Percentiles rank a stretch among this genome's conserved stretches.
Evolutionary conservation across 2,329 filamentous ascomycete genomes (phyloP).

Genomic region (Exophiala lecanii-corni): DNA sequence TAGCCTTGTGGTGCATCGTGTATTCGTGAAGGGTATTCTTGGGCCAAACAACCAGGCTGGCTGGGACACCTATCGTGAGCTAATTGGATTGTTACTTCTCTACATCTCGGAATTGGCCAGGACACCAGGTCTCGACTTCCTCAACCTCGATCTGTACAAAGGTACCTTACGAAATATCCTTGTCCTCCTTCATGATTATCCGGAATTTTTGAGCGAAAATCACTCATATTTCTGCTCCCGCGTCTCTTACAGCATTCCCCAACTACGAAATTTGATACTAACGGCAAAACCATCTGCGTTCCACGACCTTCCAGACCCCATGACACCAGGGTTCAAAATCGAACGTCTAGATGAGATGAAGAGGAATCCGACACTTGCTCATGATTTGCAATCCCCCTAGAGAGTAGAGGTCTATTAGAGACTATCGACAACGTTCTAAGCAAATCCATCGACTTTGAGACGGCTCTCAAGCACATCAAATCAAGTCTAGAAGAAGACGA

Average conservation of each 20-base stretch:
- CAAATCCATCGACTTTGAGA: slow-evolving; percentile 42
- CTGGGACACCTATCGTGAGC: slow-evolving; percentile 70
- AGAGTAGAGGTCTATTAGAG: slow-evolving; percentile 49
- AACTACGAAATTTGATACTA: slow-evolving; percentile 83
- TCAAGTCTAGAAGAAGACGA: slow-evolving; percentile 7
- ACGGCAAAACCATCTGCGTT: slow-evolving; percentile 69
- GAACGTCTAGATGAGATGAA: slow-evolving; percentile 72
- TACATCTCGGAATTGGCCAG: slow-evolving; percentile 79
- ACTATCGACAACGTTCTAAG: slow-evolving; percentile 50
- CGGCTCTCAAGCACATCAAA: slow-evolving; percentile 65
- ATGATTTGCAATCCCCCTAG: slow-evolving; percentile 53
- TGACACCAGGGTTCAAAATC: slow-evolving; percentile 67
- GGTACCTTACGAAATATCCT: slow-evolving; percentile 77
- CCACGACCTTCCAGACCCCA: slow-evolving; percentile 68
- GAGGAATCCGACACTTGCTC: slow-evolving; percentile 60
- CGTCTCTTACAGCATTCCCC: slow-evolving; percentile 77
- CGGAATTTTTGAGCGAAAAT: slow-evolving; percentile 85
- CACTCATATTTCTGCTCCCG: slow-evolving; percentile 75
- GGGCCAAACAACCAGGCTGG: slow-evolving; percentile 62
- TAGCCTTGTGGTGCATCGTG: slow-evolving; percentile 73
- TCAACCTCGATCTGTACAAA: slow-evolving; percentile 79
- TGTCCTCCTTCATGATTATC: slow-evolving; percentile 87
- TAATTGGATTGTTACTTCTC: slow-evolving; percentile 66
- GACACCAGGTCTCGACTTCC: slow-evolving; percentile 60
- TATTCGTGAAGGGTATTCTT: slow-evolving; percentile 76